Evolutionary conservation across 2,329 filamentous ascomycete species (phyloP), one percentile per base, ranked within the genome.

Genomic region (Microdochium nivale): DNA sequence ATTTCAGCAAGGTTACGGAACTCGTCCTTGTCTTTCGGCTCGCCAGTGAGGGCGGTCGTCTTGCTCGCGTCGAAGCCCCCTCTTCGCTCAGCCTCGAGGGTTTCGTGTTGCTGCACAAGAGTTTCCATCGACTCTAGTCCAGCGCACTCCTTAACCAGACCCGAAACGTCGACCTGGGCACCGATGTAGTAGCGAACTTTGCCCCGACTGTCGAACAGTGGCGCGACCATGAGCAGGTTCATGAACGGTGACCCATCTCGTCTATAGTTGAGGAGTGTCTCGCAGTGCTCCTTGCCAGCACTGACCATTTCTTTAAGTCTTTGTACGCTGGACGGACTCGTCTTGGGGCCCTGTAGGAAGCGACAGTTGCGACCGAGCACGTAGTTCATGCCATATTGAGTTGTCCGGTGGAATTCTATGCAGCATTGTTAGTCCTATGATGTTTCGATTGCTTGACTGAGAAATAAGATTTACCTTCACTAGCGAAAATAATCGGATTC

Each of bases 171-270:
- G 25, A 89, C 80, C 62, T 89, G 85, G 0, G 85, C 85, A 24
- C 86, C 86, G 51, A 90, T 80, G 60, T 81, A 68, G 62, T 89
- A 90, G 25, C 85, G 77, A 1, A 87, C 75, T 0, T 74, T 72
- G 2, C 86, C 86, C 19, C 79, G 76, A 46, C 79, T 85, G 60
- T 90, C 86, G 56, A 83, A 79, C 0, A 90, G 69, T 0, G 86
- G 86, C 1, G 86, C 82, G n/a, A 81, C 78, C 81, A 88, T 87
- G 24, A 89, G 72, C 2, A 90, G 73, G 55, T 90, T 90, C 77
- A 90, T 84, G 61, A 90, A 90, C 0, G 85, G 84, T 1, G 84
- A 86, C 0, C 86, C 86, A 58, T 90, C 86, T n/a, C 86, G 80
- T 30, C 86, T 79, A 60, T 88, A 91, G 64, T 91, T 91, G 35